Conservation (phyloP, 1,284 basidiomycete species). For the Xerocomus minutiporus region DNA sequence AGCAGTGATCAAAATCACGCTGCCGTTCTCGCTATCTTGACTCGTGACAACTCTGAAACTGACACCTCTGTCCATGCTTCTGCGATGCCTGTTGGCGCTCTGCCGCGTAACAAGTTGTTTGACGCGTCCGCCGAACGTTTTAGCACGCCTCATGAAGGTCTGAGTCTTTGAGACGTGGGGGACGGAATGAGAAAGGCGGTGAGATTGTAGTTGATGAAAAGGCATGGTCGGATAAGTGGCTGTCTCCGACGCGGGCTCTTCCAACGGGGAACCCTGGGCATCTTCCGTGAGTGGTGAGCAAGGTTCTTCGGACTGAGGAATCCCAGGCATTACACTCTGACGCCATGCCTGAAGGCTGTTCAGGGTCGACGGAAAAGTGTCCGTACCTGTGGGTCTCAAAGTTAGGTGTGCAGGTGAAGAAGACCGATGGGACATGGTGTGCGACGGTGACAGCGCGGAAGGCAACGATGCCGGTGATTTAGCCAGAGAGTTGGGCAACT, state of each 20-base stretch:
- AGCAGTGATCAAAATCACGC: conserved; percentile 31
- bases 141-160: conserved; percentile 28
- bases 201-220: conserved; percentile 3
- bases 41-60: conserved; percentile 18
- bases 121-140: conserved; percentile 25
- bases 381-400: conserved; percentile 27
- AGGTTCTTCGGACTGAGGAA: conserved; percentile 17
- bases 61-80: conserved; percentile 21
- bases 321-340: conserved; percentile 19
- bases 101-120: conserved; percentile 23
- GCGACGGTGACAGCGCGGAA: conserved; percentile 9
- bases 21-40: conserved; percentile 31
- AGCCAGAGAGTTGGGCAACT: conserved; percentile 11
- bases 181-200: not conserved
- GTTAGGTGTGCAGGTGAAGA: conserved; percentile 15
- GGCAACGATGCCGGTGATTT: conserved; percentile 18
- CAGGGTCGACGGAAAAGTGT: conserved; percentile 29
- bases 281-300: conserved; percentile 14
- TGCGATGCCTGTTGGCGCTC: conserved; percentile 6
- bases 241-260: conserved; percentile 11
- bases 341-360: conserved; percentile 31
- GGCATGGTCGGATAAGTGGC: conserved; percentile 2
- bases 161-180: conserved; percentile 14
- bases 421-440: conserved; percentile 14
- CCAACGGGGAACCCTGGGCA: conserved; percentile 1